Percentiles rank a stretch among this genome's conserved stretches.
Evolutionary conservation across 2,329 filamentous ascomycete species (phyloP).

Genomic region (Claviceps sp.): DNA sequence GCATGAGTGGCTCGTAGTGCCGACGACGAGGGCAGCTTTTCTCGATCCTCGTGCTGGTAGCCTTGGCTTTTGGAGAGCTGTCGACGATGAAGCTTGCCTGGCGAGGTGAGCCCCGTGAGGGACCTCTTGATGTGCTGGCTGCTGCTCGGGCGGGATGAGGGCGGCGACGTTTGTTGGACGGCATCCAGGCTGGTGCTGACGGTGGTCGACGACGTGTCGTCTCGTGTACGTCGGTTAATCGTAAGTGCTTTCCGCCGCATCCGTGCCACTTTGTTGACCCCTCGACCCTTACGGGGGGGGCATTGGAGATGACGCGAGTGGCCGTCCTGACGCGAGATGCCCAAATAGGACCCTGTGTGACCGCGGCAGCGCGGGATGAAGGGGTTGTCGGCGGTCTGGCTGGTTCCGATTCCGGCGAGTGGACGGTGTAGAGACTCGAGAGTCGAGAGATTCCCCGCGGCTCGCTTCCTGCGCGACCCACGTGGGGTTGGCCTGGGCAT

Average conservation of each 20-base stretch:
- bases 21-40: slow-evolving; percentile 6
- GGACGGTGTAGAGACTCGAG: no score
- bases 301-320: slow-evolving; percentile 4
- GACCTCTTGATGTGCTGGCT: slow-evolving; percentile 44
- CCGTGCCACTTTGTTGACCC: neutral
- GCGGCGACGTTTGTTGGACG: neutral
- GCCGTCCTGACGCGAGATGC: neutral
- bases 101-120: slow-evolving; percentile 38
- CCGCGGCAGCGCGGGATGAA: no score
- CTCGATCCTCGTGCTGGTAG: slow-evolving; percentile 17
- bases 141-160: slow-evolving; percentile 14
- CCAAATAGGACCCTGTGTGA: neutral
- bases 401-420: no score
- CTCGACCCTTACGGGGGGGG: neutral
- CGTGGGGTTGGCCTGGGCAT: no score
- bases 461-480: no score
- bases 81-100: slow-evolving; percentile 28
- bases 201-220: slow-evolving; percentile 7
- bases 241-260: neutral
- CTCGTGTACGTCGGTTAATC: neutral
- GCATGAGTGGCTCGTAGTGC: slow-evolving; percentile 12
- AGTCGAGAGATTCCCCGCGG: no score
- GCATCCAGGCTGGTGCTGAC: slow-evolving; percentile 2
- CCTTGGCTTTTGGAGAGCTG: slow-evolving; percentile 19
- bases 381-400: no score